Evolutionary conservation across 192 early-diverging fungal genomes (phyloP), one percentile per base, ranked within the genome.

Genomic region (Gaertneriomyces semiglobifer): DNA sequence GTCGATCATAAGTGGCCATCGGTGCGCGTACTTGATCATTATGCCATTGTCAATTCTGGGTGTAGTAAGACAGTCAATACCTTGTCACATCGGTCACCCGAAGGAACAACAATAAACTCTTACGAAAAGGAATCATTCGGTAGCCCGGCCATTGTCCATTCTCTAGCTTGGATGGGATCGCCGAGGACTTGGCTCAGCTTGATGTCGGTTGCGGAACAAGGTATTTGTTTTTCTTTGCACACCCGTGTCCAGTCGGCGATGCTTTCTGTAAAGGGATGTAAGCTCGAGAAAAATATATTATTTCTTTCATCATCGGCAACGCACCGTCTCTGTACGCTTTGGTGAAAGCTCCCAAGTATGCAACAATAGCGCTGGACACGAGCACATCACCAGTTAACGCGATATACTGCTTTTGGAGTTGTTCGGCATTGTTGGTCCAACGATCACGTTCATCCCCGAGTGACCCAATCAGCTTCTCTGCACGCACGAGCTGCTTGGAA

Each of bases 1-100:
- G 68, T 85, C 84, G 55, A 85, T 85, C 70, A 85, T 78, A 6
- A 85, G 72, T 2, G 84, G 84, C 84, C 84, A 85, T 16, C 84
- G 75, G 6, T 79, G 62, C 9, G 84, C 78, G 51, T 85, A 84
- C 14, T 76, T 69, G 38, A 85, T 84, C 19, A 85, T 70, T 25
- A 85, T 74, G 4, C 79, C 84, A 58, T 85, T 85, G 71, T 85
- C 84, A 50, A 85, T 84, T 4, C 63, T 65, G 20, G 9, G 14
- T 16, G 16, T 46, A 11, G 38, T 11, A 2, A 56, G 54, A 20
- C 16, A 20, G 38, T 56, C 54, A 56, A 33, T 50, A 50, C 25
- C 25, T 33, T 33, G 25, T 2, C 25, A 0, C 25, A 33, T 33
- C 25, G 25, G 25, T 1, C n/a, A n/a, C n/a, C n/a, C 25, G 25